phyloP scores from a whole-genome alignment of 1,139 yeast species.

The Magnusiomyces suaveolens region DNA sequence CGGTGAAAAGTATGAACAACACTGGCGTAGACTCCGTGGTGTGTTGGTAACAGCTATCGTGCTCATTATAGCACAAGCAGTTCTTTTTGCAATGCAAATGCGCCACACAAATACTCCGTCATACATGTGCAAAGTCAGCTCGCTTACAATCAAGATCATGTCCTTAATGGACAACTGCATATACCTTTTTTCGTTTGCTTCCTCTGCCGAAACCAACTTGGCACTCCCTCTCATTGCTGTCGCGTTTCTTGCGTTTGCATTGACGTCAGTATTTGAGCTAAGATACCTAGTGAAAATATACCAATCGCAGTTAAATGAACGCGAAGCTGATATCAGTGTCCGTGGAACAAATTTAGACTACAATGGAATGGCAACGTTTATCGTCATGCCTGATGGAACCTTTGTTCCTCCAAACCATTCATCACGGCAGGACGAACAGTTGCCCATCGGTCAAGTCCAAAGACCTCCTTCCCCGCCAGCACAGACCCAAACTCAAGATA shows the following conservation, averaged over 20 bases:
- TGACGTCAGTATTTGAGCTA: conserved; percentile 69
- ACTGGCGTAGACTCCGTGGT: conserved; percentile 32
- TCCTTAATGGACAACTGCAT: conserved; percentile 59
- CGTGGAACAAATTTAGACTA: conserved; percentile 11
- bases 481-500: conserved; percentile 13
- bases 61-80: conserved; percentile 42
- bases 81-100: conserved; percentile 55
- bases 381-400: conserved; percentile 5
- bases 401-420: conserved; percentile 1
- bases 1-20: conserved; percentile 54
- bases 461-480: neutral
- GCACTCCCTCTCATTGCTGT: conserved; percentile 61
- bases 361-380: conserved; percentile 1
- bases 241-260: conserved; percentile 58
- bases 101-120: conserved; percentile 69
- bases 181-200: conserved; percentile 50
- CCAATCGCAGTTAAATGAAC: conserved; percentile 66
- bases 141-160: conserved; percentile 48
- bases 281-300: conserved; percentile 62
- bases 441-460: neutral
- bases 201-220: conserved; percentile 47
- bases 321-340: conserved; percentile 46
- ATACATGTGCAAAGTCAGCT: conserved; percentile 58
- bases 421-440: neutral
- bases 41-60: conserved; percentile 35